Conservation (phyloP, 192 early-diverging fungal genomes). For the Umbelopsis sp. region DNA sequence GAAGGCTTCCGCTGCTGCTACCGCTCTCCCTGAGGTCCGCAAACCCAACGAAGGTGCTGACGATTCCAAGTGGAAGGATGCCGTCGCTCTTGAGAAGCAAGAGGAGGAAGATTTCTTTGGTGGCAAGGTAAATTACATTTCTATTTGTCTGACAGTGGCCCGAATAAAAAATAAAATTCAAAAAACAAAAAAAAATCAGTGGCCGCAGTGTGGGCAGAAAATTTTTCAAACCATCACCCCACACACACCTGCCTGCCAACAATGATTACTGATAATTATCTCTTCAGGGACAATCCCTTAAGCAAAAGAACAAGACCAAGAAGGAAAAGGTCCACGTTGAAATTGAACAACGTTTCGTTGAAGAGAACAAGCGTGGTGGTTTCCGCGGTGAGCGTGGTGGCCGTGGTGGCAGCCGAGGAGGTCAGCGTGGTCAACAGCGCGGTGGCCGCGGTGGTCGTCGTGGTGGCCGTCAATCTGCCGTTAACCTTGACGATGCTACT, state of each 20-base stretch:
- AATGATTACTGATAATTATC: background rate
- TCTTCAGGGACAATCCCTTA: slow-evolving; percentile 31
- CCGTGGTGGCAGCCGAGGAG: slow-evolving; percentile 44
- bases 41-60: slow-evolving; percentile 90
- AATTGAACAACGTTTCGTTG: slow-evolving; percentile 66
- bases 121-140: slow-evolving; percentile 56
- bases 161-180: too few species aligned
- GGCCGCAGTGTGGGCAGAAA: too few species aligned
- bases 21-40: slow-evolving; percentile 63
- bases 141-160: too few species aligned
- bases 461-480: slow-evolving; percentile 44
- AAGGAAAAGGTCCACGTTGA: slow-evolving; percentile 75
- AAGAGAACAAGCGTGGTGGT: slow-evolving; percentile 65
- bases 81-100: slow-evolving; percentile 67
- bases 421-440: slow-evolving; percentile 40
- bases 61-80: slow-evolving; percentile 79
- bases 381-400: slow-evolving; percentile 54
- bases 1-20: slow-evolving; percentile 59
- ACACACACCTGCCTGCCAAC: background rate
- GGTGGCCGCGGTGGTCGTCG: slow-evolving; percentile 47
- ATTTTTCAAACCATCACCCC: too few species aligned
- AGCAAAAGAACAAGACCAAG: slow-evolving; percentile 63
- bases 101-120: slow-evolving; percentile 78
- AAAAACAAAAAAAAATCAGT: too few species aligned
- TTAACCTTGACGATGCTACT: slow-evolving; percentile 69